These are phyloP conservation scores for Graphiopsis chlorocephala DNA, from an alignment of 2,329 filamentous ascomycete species.

Conservation along the genomic window DNA sequence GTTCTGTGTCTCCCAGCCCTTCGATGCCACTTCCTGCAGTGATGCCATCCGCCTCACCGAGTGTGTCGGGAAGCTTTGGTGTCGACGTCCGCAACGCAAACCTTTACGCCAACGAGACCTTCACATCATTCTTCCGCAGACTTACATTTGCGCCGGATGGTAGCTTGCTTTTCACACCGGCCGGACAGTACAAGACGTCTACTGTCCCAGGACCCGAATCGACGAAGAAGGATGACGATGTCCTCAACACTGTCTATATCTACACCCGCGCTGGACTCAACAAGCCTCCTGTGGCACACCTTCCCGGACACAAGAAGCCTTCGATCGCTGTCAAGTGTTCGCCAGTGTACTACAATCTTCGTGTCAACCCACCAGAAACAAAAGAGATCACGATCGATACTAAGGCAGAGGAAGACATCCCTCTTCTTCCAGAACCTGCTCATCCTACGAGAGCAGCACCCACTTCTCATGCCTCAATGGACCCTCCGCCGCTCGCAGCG, in stretches of 20 bases:
- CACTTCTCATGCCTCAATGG: constrained; percentile 69
- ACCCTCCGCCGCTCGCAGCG: constrained; percentile 68
- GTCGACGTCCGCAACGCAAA: constrained; percentile 74
- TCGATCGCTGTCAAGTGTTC: constrained; percentile 95
- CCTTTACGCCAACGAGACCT: constrained; percentile 92
- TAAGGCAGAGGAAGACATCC: constrained; percentile 78
- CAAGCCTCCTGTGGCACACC: constrained; percentile 89
- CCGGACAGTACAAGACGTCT: constrained; percentile 88
- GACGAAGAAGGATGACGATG: constrained; percentile 71
- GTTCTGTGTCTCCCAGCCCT: constrained; percentile 89
- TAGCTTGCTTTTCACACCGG: constrained; percentile 87
- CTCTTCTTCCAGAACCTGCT: constrained; percentile 78
- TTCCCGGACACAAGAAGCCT: constrained; percentile 96
- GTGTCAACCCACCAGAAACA: constrained; percentile 64
- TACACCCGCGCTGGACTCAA: constrained; percentile 96
- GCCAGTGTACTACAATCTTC: constrained; percentile 79
- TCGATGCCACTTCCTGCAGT: constrained; percentile 92
- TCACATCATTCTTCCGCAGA: constrained; percentile 94
- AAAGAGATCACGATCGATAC: constrained; percentile 95
- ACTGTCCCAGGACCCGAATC: constrained; percentile 45
- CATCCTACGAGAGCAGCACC: constrained; percentile 51
- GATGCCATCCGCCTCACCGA: constrained; percentile 90
- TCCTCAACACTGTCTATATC: constrained; percentile 97
- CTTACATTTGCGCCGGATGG: constrained; percentile 94
- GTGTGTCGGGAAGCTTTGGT: constrained; percentile 60